Evolutionary conservation across 2,329 filamentous ascomycete species (phyloP), one percentile per base, ranked within the genome.

Genomic region (Exutisphaerella laricina): DNA sequence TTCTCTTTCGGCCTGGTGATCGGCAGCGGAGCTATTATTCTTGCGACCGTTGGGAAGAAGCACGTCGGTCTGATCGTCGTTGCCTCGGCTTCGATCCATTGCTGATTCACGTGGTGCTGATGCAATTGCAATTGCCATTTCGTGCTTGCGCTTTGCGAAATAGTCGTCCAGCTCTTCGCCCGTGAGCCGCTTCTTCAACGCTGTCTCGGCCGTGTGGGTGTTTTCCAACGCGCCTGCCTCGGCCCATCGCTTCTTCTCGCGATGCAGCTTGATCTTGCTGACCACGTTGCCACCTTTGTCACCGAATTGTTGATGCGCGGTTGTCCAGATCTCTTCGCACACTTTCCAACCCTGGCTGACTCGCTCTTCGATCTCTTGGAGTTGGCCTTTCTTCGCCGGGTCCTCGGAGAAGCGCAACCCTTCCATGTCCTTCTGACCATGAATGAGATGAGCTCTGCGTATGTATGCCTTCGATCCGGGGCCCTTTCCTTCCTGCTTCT

Each of bases 181-280:
- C 13, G 55, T 40, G 26, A 57, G 54, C 9, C 47, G 36, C 4
- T 53, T 54, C 18, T 53, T 33, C 12, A 64, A 40, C 1, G 61
- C 59, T 5, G 52, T 39, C 6, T 58, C 43, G 2, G 61, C 58
- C 2, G 59, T 59, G n/a, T 51, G 44, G 12, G 59, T 53, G 26
- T 61, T 63, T 43, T 64, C 61, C 6, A 64, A 42, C 12, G 59
- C 61, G 6, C 62, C 61, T 12, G 58, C 56, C 13, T 55, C 49
- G 13, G 54, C 53, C 60, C 60, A 63, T 14, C 45, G 40, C 23
- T 51, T 51, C 46, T 53, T 61, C 49, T 59, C 58, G 5, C 45
- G 41, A 10, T 45, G 30, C 2, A 58, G 36, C 13, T 50, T 53
- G 26, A 59, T 43, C 12, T 49, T 45, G 10, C 56, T 54, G 1